phyloP scores from a whole-genome alignment of 805 yeast species.

The Yarrowia yakushimensis region DNA sequence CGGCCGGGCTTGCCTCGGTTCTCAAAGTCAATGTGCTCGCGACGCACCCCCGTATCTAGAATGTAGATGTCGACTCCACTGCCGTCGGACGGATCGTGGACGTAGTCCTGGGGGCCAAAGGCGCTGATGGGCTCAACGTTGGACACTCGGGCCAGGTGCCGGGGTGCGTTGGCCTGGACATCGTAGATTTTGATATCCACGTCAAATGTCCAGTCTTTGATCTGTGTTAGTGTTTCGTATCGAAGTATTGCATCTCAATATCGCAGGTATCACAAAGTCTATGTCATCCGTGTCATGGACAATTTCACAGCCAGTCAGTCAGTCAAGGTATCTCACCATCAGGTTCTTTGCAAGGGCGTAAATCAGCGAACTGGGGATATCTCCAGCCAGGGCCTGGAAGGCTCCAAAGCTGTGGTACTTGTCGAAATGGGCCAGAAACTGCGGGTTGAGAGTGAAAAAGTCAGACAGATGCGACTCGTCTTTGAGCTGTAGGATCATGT shows the following conservation, averaged over 20 bases:
- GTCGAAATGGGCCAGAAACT: constrained; percentile 17
- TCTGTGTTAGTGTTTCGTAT: neutral
- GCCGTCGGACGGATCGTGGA: constrained; percentile 46
- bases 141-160: constrained; percentile 39
- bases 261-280: neutral
- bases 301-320: no score
- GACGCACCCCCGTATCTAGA: constrained; percentile 70
- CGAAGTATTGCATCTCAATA: no score
- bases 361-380: constrained; percentile 5
- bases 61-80: constrained; percentile 65
- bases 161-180: constrained; percentile 51
- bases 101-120: constrained; percentile 42
- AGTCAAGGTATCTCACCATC: neutral
- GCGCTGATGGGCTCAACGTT: constrained; percentile 41
- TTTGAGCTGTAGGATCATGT: constrained; percentile 10
- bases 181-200: constrained; percentile 56
- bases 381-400: constrained; percentile 19
- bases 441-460: neutral
- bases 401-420: constrained; percentile 17
- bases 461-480: constrained; percentile 7
- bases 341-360: constrained; percentile 5
- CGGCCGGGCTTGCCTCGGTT: constrained; percentile 70
- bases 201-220: constrained; percentile 41
- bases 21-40: constrained; percentile 40
- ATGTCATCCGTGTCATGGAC: no score